phyloP scores from a whole-genome alignment of 164 flowering plant species.

The grape (Vitis vinifera) region ASM3070453v1 NC_081809.1:5506501-5507000 shows the following conservation, averaged over 20 bases:
- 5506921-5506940: no score
- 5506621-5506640: constrained; percentile 73
- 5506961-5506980: no score
- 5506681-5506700: constrained; percentile 39
- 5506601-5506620: constrained; percentile 60
- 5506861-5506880: no score
- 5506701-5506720: constrained; percentile 70
- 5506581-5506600: constrained; percentile 51
- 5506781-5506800: constrained; percentile 38
- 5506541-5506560: constrained; percentile 72
- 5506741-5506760: constrained; percentile 53
- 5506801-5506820: constrained; percentile 12
- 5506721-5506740: constrained; percentile 54
- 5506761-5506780: constrained; percentile 52
- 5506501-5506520: constrained; percentile 51
- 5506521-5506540: constrained; percentile 52
- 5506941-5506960: no score
- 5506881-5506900: no score
- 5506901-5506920: no score
- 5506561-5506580: constrained; percentile 93
- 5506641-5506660: constrained; percentile 83
- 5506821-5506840: not conserved
- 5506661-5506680: constrained; percentile 58
- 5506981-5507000: no score
- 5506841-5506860: not conserved